Conservation (phyloP, 192 early-diverging fungal species). For the Coemansia sp. region DNA sequence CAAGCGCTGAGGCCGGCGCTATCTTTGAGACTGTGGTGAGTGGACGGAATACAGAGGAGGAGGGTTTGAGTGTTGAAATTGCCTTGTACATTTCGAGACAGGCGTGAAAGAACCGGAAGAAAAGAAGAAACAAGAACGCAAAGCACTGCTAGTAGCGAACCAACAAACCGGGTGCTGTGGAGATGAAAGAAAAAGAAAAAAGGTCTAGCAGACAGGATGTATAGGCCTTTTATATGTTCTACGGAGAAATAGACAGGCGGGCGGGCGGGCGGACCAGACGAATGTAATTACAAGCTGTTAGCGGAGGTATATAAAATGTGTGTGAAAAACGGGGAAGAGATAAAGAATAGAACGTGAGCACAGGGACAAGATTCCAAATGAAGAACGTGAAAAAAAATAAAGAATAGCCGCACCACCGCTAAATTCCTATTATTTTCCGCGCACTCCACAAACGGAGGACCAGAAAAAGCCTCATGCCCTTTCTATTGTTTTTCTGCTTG, state of each 20-base stretch:
- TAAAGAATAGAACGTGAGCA: conserved; percentile 13
- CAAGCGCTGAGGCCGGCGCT: conserved; percentile 10
- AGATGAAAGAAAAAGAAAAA: not conserved
- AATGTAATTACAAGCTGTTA: not conserved
- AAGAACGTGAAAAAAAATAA: no score
- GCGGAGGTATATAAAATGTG: not conserved
- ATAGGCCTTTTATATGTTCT: not conserved
- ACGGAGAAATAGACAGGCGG: not conserved
- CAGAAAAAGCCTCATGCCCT: no score
- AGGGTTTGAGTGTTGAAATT: conserved; percentile 41
- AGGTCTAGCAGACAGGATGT: not conserved
- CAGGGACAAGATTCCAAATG: no score
- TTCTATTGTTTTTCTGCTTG: no score
- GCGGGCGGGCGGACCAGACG: not conserved
- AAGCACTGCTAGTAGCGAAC: not conserved
- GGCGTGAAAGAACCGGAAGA: not conserved
- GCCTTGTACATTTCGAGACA: conserved; percentile 47
- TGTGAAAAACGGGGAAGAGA: not conserved
- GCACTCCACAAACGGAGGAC: not conserved
- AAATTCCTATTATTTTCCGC: not conserved
- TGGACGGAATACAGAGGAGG: conserved; percentile 36
- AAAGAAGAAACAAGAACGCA: conserved; percentile 4
- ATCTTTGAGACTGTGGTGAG: conserved; percentile 38
- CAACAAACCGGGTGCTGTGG: not conserved
- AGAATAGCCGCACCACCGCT: no score